phyloP scores from a whole-genome alignment of 2,329 filamentous ascomycete species.

The Neocatenulostroma microsporum region DNA sequence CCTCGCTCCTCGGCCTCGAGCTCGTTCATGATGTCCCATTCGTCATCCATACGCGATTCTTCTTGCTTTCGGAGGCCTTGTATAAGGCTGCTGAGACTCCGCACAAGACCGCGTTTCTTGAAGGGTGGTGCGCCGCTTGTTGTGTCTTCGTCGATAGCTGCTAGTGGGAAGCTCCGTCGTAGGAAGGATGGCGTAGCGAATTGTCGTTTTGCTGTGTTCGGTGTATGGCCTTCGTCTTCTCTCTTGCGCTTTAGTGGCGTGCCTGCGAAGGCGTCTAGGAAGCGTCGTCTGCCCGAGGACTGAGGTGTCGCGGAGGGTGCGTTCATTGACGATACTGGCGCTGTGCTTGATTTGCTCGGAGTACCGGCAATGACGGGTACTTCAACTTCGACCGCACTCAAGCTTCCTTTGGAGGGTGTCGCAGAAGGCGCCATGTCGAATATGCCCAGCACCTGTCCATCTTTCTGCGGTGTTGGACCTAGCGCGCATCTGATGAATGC shows the following conservation, averaged over 20 bases:
- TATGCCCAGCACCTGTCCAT: conserved; percentile 67
- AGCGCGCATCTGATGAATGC: conserved; percentile 35
- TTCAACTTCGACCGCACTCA: not conserved
- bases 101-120: conserved; percentile 45
- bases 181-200: conserved; percentile 68
- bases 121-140: conserved; percentile 27
- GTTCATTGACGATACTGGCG: conserved; percentile 9
- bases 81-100: conserved; percentile 67
- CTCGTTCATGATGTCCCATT: conserved; percentile 66
- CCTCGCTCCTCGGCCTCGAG: conserved; percentile 46
- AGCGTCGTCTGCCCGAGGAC: conserved; percentile 52
- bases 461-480: conserved; percentile 71
- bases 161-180: conserved; percentile 44
- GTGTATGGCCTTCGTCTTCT: conserved; percentile 25
- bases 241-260: conserved; percentile 52
- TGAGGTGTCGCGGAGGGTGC: conserved; percentile 37
- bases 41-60: conserved; percentile 62
- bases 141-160: conserved; percentile 50
- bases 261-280: conserved; percentile 53
- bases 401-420: conserved; percentile 30
- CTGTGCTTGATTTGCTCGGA: conserved; percentile 27
- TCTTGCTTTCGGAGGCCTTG: conserved; percentile 62
- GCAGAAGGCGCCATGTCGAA: conserved; percentile 62
- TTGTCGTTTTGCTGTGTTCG: conserved; percentile 23
- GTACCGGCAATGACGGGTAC: conserved; percentile 18